phyloP scores from a whole-genome alignment of 495 filamentous ascomycete species.

The Immersiella caudata region DNA sequence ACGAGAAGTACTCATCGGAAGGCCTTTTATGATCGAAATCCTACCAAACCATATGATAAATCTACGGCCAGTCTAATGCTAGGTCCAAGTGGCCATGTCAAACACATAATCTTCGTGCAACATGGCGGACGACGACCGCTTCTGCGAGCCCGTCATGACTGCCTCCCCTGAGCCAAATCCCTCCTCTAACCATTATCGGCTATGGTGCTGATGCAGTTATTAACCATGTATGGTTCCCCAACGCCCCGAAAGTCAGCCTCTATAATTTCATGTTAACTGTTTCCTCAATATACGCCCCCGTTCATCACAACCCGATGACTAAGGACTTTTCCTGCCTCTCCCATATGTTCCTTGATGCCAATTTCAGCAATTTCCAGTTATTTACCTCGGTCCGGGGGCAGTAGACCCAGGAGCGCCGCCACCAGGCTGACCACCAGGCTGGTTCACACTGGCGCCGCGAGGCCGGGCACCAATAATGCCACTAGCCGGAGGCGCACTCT shows the following conservation, averaged over 20 bases:
- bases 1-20: background rate
- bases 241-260: background rate
- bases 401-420: background rate
- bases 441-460: constrained; percentile 32
- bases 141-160: background rate
- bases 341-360: background rate
- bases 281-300: background rate
- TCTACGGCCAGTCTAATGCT: background rate
- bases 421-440: background rate
- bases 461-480: constrained; percentile 26
- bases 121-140: background rate
- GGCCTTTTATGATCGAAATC: background rate
- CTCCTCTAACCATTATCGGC: background rate
- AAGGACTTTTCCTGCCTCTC: background rate
- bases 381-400: background rate
- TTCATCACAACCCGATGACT: background rate
- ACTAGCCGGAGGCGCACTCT: constrained; percentile 14
- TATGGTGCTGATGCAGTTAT: background rate
- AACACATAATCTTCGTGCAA: background rate
- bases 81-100: background rate
- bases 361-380: background rate
- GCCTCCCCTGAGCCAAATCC: background rate
- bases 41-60: background rate
- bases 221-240: background rate
- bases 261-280: background rate